A percentile compares a stretch with the other conserved stretches of the same genome.
Conservation (phyloP, 805 yeast species). For the Ogataea methylovora region DNA sequence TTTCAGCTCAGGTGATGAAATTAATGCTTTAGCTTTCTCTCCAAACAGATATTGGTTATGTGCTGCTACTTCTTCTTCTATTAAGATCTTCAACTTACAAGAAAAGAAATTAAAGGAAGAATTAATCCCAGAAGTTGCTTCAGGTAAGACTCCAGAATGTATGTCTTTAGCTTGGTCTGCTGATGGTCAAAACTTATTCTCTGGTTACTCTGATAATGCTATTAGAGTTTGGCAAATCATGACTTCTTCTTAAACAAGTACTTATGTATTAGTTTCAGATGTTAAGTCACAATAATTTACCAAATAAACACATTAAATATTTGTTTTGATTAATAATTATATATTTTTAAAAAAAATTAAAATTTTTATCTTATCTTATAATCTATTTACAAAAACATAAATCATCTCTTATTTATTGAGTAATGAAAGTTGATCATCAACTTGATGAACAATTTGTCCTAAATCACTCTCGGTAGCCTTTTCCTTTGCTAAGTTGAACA, state of each 20-base stretch:
- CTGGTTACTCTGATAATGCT: conserved; percentile 99
- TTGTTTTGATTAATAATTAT: no score
- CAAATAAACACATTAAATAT: no score
- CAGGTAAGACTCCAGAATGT: conserved; percentile 97
- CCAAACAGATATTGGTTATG: conserved; percentile 99
- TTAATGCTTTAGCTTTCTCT: conserved; percentile 97
- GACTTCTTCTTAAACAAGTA: conserved; percentile 61
- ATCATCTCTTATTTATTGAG: conserved; percentile 2
- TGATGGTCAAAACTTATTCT: conserved; percentile 98
- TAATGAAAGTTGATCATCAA: conserved; percentile 44
- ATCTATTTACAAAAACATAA: conserved; percentile 9
- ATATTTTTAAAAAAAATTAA: no score
- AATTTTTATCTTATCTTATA: neutral
- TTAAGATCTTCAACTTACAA: conserved; percentile 97
- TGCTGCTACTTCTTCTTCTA: conserved; percentile 97
- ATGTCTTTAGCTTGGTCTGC: conserved; percentile 99
- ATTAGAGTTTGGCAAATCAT: conserved; percentile 99
- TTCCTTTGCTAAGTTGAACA: conserved; percentile 60
- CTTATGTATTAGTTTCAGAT: conserved; percentile 2
- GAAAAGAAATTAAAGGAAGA: conserved; percentile 91
- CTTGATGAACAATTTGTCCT: conserved; percentile 51
- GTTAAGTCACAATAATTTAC: no score
- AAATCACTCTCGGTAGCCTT: conserved; percentile 64
- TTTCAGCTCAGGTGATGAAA: conserved; percentile 91
- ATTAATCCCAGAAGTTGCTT: conserved; percentile 96